Evolutionary conservation across 495 filamentous ascomycete species (phyloP).

Genomic region (Coniosporium apollinis): DNA sequence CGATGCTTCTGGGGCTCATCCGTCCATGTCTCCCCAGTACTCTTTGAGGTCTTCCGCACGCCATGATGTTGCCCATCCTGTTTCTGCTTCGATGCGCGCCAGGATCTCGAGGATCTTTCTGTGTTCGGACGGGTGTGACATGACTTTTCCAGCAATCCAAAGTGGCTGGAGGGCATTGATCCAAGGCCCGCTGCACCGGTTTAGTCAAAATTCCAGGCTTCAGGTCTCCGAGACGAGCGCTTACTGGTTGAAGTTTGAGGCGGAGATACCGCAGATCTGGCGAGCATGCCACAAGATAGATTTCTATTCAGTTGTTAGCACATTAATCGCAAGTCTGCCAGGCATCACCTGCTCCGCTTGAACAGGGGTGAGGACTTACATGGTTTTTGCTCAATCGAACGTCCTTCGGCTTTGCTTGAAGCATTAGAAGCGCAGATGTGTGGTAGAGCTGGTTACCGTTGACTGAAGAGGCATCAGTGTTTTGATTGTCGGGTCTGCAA

Average conservation of each 20-base stretch:
- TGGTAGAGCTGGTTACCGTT: conserved; percentile 11
- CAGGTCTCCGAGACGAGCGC: no score
- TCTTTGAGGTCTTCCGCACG: conserved; percentile 8
- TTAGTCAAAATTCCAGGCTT: no score
- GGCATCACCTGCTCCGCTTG: no score
- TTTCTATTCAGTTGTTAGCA: no score
- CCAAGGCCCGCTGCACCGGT: conserved; percentile 9
- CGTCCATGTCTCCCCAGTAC: conserved; percentile 7
- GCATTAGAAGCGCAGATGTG: conserved; percentile 11
- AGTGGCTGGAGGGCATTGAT: conserved; percentile 10
- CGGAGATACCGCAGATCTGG: conserved; percentile 10
- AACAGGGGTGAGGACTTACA: no score
- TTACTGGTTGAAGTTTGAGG: conserved; percentile 10
- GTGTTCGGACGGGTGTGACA: conserved; percentile 11
- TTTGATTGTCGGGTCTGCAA: no score
- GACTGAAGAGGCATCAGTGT: no score
- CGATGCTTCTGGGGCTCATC: no score
- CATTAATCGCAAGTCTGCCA: no score
- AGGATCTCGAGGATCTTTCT: conserved; percentile 7
- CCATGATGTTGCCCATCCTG: conserved; percentile 10
- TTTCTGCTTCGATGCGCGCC: conserved; percentile 8
- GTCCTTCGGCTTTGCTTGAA: conserved; percentile 6
- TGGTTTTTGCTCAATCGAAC: conserved; percentile 2
- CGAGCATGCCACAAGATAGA: conserved; percentile 13
- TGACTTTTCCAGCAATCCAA: conserved; percentile 11